These are phyloP conservation scores for Ogataea siamensis DNA, from an alignment of 805 yeast species.

Conservation along the genomic window DNA sequence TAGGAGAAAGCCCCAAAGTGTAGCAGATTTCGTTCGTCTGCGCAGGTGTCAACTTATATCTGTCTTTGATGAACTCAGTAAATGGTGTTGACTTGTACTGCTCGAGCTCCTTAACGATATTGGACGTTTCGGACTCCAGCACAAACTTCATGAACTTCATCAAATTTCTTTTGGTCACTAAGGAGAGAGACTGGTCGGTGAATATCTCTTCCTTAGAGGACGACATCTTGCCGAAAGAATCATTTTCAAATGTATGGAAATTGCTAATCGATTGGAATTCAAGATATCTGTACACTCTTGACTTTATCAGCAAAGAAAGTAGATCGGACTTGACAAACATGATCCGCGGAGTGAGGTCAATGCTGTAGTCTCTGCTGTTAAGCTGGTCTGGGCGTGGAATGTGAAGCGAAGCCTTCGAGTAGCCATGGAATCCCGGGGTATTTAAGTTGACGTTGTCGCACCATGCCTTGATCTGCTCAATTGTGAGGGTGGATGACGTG, in stretches of 20 bases:
- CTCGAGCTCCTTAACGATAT: conserved; percentile 43
- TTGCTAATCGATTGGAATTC: conserved; percentile 87
- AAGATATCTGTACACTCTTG: conserved; percentile 85
- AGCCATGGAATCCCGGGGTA: conserved; percentile 34
- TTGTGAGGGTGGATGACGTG: conserved; percentile 76
- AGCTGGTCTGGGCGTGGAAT: conserved; percentile 63
- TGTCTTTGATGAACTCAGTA: conserved; percentile 53
- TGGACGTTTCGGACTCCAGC: conserved; percentile 60
- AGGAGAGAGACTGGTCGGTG: conserved; percentile 75
- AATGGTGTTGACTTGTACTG: conserved; percentile 57
- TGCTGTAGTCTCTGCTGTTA: conserved; percentile 72
- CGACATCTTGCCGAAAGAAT: conserved; percentile 80
- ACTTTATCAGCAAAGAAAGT: conserved; percentile 70
- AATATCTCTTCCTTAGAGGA: conserved; percentile 91
- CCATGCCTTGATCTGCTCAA: conserved; percentile 86
- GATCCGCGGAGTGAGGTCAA: conserved; percentile 84
- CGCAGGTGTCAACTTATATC: conserved; percentile 67
- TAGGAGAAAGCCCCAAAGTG: conserved; percentile 78
- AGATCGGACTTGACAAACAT: conserved; percentile 90
- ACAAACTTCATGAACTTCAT: conserved; percentile 94
- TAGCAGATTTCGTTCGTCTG: conserved; percentile 82
- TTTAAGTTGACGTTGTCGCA: conserved; percentile 61
- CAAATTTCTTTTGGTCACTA: conserved; percentile 73
- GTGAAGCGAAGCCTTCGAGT: conserved; percentile 68
- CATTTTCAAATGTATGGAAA: conserved; percentile 94